Evolutionary conservation across 495 filamentous ascomycete species (phyloP).

Genomic region (Parachaetomium inaequale): DNA sequence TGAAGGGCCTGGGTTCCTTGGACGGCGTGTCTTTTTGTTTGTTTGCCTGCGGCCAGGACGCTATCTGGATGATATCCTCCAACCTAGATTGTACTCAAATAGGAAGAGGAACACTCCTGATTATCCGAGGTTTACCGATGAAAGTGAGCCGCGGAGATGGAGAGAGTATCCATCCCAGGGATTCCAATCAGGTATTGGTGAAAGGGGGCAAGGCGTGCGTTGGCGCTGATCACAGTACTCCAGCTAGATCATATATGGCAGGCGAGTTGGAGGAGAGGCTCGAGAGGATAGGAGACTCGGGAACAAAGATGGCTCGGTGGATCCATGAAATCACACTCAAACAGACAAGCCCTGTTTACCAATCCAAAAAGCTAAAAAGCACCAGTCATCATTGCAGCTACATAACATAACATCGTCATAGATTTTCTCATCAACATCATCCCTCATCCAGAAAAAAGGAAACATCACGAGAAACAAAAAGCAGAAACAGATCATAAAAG

Average conservation of each 20-base stretch:
- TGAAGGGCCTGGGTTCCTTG: neutral
- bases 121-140: too few species aligned
- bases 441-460: slow-evolving; percentile 13
- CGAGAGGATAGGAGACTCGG: neutral
- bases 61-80: neutral
- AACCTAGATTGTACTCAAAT: neutral
- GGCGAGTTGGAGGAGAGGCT: too few species aligned
- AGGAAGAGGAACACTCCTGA: neutral
- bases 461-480: neutral
- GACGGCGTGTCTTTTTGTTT: neutral
- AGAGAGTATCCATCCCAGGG: neutral
- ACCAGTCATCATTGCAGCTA: slow-evolving; percentile 7
- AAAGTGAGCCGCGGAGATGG: too few species aligned
- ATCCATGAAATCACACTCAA: neutral
- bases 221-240: neutral
- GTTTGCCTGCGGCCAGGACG: neutral
- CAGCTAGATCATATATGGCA: neutral
- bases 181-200: neutral
- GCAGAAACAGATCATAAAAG: slow-evolving; percentile 11
- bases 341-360: neutral
- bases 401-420: neutral
- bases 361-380: neutral
- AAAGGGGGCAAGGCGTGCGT: neutral
- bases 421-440: slow-evolving; percentile 11
- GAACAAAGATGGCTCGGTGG: neutral